A percentile compares a stretch with the other conserved stretches of the same genome.
phyloP scores from a whole-genome alignment of 495 filamentous ascomycete genomes.

The Rhypophila decipiens region DNA sequence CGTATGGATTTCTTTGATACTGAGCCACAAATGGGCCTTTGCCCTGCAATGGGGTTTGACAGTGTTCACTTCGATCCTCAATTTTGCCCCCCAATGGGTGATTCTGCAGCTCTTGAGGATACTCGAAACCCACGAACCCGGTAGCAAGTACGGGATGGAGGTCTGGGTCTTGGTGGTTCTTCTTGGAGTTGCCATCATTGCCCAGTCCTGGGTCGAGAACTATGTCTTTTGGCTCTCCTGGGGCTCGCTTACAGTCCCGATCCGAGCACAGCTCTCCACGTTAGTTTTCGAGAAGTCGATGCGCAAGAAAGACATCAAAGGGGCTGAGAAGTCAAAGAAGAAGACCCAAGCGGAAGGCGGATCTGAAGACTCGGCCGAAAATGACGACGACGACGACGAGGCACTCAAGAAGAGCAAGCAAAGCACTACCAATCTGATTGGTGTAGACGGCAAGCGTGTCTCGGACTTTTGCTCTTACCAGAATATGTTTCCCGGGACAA shows the following conservation, averaged over 20 bases:
- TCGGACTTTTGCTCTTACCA: conserved; percentile 63
- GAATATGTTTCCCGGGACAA: conserved; percentile 55
- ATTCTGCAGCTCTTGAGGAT: conserved; percentile 56
- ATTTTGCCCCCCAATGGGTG: conserved; percentile 65
- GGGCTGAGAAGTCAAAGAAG: conserved; percentile 22
- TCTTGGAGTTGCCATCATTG: conserved; percentile 52
- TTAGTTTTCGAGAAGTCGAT: conserved; percentile 73
- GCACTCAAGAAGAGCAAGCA: conserved; percentile 55
- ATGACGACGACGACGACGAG: conserved; percentile 50
- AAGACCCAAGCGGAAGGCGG: conserved; percentile 15
- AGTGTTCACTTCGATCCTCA: conserved; percentile 45
- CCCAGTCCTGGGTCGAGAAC: conserved; percentile 52
- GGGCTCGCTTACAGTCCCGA: conserved; percentile 55
- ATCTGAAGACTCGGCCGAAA: conserved; percentile 17
- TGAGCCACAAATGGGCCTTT: conserved; percentile 49
- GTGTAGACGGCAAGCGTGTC: conserved; percentile 69
- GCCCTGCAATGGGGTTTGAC: conserved; percentile 50
- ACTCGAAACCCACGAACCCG: conserved; percentile 52
- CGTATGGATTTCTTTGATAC: conserved; percentile 56
- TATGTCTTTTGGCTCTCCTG: conserved; percentile 62
- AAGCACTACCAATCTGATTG: conserved; percentile 72
- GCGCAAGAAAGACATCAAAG: conserved; percentile 70
- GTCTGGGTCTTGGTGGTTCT: conserved; percentile 64
- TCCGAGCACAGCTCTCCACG: conserved; percentile 64
- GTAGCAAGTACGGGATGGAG: conserved; percentile 33